These are phyloP conservation scores for Cercophora sp. DNA, from an alignment of 495 filamentous ascomycete genomes.

Conservation along the genomic window DNA sequence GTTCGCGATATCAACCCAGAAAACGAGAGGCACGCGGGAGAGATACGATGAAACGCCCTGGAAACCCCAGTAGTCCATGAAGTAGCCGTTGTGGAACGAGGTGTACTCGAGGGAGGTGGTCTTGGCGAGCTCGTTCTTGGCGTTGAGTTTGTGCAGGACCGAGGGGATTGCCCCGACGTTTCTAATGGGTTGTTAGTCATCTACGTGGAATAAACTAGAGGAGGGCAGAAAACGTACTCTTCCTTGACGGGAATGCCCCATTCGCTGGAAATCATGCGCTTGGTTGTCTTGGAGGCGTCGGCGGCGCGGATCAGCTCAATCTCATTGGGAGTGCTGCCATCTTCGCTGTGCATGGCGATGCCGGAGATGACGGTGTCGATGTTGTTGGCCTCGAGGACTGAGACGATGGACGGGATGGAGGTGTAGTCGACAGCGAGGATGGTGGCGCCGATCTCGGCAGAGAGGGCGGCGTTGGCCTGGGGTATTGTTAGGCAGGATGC, in stretches of 20 bases:
- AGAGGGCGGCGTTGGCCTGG: conserved; percentile 13
- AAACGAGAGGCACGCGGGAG: conserved; percentile 36
- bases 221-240: conserved; percentile 11
- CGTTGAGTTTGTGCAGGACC: conserved; percentile 17
- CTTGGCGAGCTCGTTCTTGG: conserved; percentile 19
- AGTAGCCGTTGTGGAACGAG: conserved; percentile 46
- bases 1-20: conserved; percentile 40
- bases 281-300: conserved; percentile 38
- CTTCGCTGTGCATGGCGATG: conserved; percentile 31
- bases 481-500: conserved; percentile 1
- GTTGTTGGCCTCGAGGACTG: conserved; percentile 41
- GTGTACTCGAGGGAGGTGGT: conserved; percentile 43
- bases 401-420: conserved; percentile 34
- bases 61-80: conserved; percentile 55
- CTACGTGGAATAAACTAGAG: background rate
- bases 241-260: conserved; percentile 29
- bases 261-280: conserved; percentile 49
- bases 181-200: background rate
- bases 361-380: conserved; percentile 51
- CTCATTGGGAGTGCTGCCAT: conserved; percentile 18
- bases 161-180: conserved; percentile 8
- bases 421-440: conserved; percentile 41
- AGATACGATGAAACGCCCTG: conserved; percentile 42
- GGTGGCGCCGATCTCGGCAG: conserved; percentile 22
- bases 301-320: conserved; percentile 48